Conservation (phyloP, 2,329 filamentous ascomycete species). For the Fusarium haematococcum region DNA sequence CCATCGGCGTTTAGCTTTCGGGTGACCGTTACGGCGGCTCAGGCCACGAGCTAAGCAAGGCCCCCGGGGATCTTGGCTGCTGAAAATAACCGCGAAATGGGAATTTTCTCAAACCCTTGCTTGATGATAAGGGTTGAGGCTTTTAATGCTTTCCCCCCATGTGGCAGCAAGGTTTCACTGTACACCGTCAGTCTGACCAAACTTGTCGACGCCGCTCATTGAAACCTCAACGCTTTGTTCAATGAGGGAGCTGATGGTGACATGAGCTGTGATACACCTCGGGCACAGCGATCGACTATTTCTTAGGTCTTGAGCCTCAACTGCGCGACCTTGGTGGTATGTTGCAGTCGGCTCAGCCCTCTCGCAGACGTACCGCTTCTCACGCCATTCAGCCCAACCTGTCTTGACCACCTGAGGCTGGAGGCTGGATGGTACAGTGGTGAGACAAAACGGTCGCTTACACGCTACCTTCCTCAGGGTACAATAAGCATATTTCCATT, state of each 20-base stretch:
- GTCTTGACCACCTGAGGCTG: background rate
- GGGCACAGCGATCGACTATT: background rate
- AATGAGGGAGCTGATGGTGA: background rate
- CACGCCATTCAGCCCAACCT: background rate
- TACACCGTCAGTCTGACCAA: background rate
- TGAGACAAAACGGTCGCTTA: background rate
- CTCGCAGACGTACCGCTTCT: background rate
- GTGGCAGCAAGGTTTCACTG: background rate
- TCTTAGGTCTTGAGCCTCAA: background rate
- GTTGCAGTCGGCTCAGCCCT: background rate
- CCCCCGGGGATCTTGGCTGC: background rate
- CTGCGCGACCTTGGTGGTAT: background rate
- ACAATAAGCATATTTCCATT: background rate
- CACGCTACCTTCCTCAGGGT: background rate
- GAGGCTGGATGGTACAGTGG: background rate
- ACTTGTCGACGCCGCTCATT: background rate
- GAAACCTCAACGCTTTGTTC: background rate
- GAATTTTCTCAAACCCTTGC: background rate
- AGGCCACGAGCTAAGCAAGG: background rate
- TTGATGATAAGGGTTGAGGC: background rate
- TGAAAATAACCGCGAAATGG: background rate
- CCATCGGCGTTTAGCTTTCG: background rate
- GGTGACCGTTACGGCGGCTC: background rate
- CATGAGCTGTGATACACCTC: background rate
- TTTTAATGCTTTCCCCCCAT: background rate